These are phyloP conservation scores for Podospora conica DNA, from an alignment of 495 filamentous ascomycete genomes.

Conservation along the genomic window DNA sequence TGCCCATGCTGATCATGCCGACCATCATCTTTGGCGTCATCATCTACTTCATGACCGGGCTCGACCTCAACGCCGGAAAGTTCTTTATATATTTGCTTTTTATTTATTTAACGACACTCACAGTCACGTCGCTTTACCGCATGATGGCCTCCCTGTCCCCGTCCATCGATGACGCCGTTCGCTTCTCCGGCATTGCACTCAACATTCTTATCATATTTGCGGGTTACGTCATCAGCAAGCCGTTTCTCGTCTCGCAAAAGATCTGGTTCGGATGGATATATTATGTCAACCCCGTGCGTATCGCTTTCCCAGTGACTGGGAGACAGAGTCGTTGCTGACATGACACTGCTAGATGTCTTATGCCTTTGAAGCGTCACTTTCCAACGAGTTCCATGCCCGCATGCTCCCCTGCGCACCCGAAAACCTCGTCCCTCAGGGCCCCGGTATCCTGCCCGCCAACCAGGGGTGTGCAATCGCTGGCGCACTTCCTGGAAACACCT, in stretches of 20 bases:
- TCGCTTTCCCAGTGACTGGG: neutral
- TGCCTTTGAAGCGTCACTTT: conserved; percentile 61
- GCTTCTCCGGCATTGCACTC: conserved; percentile 49
- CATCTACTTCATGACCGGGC: conserved; percentile 70
- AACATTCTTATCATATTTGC: conserved; percentile 73
- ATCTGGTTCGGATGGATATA: conserved; percentile 75
- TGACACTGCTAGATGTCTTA: conserved; percentile 46
- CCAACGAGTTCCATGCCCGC: conserved; percentile 60
- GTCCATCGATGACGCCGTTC: conserved; percentile 56
- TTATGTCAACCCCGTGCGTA: conserved; percentile 58
- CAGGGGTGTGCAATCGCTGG: conserved; percentile 58
- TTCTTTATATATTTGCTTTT: conserved; percentile 75
- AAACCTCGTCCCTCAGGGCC: conserved; percentile 55
- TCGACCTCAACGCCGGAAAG: conserved; percentile 63
- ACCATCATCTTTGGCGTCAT: conserved; percentile 67
- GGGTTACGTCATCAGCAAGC: conserved; percentile 64
- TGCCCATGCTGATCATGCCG: conserved; percentile 65
- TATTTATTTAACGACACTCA: conserved; percentile 56
- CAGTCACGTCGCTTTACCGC: conserved; percentile 60
- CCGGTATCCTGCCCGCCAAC: conserved; percentile 42
- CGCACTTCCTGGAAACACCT: conserved; percentile 42
- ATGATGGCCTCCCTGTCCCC: conserved; percentile 59
- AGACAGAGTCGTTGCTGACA: neutral
- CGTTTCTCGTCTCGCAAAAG: conserved; percentile 50
- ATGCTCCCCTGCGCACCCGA: conserved; percentile 44